phyloP scores from a whole-genome alignment of 2,329 filamentous ascomycete genomes.

The Neonectria coccinea region DNA sequence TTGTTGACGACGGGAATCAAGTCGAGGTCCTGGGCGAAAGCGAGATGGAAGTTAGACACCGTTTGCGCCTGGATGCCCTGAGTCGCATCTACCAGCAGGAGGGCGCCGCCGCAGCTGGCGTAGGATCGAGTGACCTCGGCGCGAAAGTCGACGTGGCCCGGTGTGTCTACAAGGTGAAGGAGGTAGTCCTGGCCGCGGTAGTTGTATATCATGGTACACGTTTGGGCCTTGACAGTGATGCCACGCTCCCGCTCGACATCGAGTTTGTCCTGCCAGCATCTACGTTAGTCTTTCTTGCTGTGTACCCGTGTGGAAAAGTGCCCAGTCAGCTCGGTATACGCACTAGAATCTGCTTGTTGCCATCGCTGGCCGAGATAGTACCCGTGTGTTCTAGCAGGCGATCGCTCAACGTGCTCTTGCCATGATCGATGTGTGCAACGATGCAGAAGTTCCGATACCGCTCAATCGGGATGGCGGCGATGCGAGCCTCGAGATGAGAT shows the following conservation, averaged over 20 bases:
- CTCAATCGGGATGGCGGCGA: constrained; percentile 80
- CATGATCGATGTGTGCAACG: constrained; percentile 98
- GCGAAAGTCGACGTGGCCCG: constrained; percentile 96
- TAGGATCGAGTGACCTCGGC: constrained; percentile 97
- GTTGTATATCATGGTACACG: constrained; percentile 96
- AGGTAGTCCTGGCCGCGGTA: constrained; percentile 89
- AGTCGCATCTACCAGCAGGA: constrained; percentile 93
- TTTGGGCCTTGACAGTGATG: constrained; percentile 99
- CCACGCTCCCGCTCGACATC: constrained; percentile 96
- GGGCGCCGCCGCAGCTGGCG: constrained; percentile 91
- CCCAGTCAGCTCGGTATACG: constrained; percentile 8
- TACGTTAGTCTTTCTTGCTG: background rate
- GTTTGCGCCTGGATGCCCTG: constrained; percentile 98
- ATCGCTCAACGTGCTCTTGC: constrained; percentile 95
- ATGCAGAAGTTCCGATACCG: constrained; percentile 97
- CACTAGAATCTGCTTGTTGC: constrained; percentile 90
- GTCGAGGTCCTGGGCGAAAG: constrained; percentile 88
- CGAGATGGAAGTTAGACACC: constrained; percentile 97
- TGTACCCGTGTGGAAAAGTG: background rate
- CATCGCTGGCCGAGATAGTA: constrained; percentile 83
- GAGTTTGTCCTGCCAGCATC: constrained; percentile 76
- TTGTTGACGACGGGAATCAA: constrained; percentile 97
- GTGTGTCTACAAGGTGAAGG: constrained; percentile 94
- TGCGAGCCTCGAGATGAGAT: constrained; percentile 60
- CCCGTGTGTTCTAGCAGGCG: constrained; percentile 93